A percentile compares a stretch with the other conserved stretches of the same genome.
Conservation (phyloP, 2,329 filamentous ascomycete species). For the Cadophora luteo-olivacea region DNA sequence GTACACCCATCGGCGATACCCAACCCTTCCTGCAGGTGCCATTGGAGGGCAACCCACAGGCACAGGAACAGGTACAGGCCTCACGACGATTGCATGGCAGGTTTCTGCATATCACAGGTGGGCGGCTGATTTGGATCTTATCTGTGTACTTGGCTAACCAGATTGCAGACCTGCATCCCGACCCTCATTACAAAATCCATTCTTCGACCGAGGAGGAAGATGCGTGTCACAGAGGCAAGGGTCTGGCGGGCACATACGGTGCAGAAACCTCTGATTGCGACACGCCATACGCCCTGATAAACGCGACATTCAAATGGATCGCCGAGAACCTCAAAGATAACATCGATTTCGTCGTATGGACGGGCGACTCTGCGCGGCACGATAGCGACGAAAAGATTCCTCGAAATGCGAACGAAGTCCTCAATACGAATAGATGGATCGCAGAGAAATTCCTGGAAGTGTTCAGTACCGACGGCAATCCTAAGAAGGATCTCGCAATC, state of each 20-base stretch:
- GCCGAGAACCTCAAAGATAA: constrained; percentile 75
- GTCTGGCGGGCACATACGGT: constrained; percentile 81
- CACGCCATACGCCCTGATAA: constrained; percentile 77
- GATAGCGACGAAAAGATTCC: constrained; percentile 86
- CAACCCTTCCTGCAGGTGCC: constrained; percentile 37
- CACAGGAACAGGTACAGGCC: constrained; percentile 31
- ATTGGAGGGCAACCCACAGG: constrained; percentile 40
- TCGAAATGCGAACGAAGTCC: constrained; percentile 76
- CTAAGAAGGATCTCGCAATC: constrained; percentile 67
- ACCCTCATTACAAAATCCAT: constrained; percentile 83
- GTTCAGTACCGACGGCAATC: constrained; percentile 65
- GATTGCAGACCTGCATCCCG: constrained; percentile 83
- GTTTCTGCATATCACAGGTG: constrained; percentile 91
- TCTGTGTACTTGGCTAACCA: constrained; percentile 37
- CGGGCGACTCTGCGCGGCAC: constrained; percentile 87
- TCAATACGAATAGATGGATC: constrained; percentile 76
- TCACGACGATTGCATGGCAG: constrained; percentile 65
- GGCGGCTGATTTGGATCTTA: constrained; percentile 38
- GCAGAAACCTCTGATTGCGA: constrained; percentile 91
- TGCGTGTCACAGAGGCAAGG: constrained; percentile 81
- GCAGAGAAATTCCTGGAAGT: constrained; percentile 78
- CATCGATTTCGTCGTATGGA: constrained; percentile 93
- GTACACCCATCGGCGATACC: constrained; percentile 35
- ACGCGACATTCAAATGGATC: constrained; percentile 92
- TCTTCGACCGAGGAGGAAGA: constrained; percentile 71